These are phyloP conservation scores for Podospora conica DNA, from an alignment of 495 filamentous ascomycete genomes.

Conservation along the genomic window DNA sequence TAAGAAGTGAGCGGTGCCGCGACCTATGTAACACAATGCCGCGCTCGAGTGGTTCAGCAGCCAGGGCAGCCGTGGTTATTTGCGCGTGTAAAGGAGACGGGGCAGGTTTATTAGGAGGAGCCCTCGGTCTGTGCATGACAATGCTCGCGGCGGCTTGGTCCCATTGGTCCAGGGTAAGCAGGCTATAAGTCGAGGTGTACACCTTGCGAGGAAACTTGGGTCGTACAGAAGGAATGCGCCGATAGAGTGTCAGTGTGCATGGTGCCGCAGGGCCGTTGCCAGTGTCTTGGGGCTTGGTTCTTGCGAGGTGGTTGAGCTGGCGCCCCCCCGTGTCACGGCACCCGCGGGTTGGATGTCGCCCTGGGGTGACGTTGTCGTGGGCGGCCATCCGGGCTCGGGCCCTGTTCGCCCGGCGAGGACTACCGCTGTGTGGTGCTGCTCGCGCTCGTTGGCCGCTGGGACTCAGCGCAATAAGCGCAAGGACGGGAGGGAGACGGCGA, in stretches of 20 bases:
- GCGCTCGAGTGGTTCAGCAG: background rate
- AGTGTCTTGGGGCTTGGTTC: too few species aligned
- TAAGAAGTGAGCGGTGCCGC: conserved; percentile 5
- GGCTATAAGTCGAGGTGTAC: conserved; percentile 23
- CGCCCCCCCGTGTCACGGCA: background rate
- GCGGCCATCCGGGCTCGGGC: background rate
- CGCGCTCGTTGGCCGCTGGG: background rate
- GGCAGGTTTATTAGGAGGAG: background rate
- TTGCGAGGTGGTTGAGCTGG: background rate
- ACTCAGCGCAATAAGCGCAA: background rate
- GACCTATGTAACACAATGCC: conserved; percentile 12
- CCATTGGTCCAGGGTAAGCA: conserved; percentile 21
- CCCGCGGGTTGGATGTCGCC: background rate
- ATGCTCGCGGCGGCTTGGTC: conserved; percentile 3
- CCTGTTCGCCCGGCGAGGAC: background rate
- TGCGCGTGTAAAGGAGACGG: conserved; percentile 18
- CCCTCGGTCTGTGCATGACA: conserved; percentile 13
- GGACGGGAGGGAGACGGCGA: background rate
- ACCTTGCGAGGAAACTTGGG: conserved; percentile 22
- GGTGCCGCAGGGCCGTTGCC: conserved; percentile 10
- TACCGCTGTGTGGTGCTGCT: background rate
- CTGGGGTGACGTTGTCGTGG: background rate
- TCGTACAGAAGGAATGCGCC: conserved; percentile 23
- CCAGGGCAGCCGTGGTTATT: conserved; percentile 10
- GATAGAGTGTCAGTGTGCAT: conserved; percentile 22